Evolutionary conservation across 306 rosid species (phyloP).

Genomic region (Cucurbita ficifolia): DNA sequence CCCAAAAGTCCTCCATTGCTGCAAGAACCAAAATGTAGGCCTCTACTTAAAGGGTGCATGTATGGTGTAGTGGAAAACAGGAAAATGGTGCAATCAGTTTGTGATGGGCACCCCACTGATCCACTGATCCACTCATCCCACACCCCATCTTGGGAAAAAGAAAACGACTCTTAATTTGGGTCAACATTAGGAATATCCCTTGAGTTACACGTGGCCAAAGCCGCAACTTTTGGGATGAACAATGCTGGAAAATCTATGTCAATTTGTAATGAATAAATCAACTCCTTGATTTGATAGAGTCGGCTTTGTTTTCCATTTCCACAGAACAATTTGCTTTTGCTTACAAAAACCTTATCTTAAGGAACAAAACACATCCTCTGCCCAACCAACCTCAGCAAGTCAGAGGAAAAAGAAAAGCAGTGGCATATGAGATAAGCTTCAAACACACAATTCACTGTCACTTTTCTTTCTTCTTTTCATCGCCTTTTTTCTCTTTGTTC

Average conservation of each 20-base stretch:
- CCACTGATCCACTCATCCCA: neutral
- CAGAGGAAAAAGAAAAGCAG: neutral
- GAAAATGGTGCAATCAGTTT: neutral
- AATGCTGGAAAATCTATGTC: conserved; percentile 1
- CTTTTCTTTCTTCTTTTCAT: neutral
- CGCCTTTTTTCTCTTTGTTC: neutral
- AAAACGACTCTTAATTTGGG: neutral
- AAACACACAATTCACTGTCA: neutral
- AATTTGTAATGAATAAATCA: neutral
- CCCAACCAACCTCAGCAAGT: neutral
- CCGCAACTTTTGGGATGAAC: conserved; percentile 2
- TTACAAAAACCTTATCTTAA: conserved; percentile 1
- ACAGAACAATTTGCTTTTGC: neutral
- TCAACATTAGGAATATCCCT: neutral
- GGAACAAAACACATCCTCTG: neutral
- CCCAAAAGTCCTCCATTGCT: neutral
- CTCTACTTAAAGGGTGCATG: neutral
- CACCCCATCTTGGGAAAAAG: neutral
- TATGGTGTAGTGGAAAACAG: neutral
- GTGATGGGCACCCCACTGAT: neutral
- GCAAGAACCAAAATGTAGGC: neutral
- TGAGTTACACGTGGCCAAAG: neutral
- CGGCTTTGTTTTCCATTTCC: neutral
- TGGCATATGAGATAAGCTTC: neutral
- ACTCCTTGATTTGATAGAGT: conserved; percentile 3